Percentiles rank a stretch among this genome's conserved stretches.
Evolutionary conservation across 1,284 basidiomycete genomes (phyloP).

Genomic region (Apiotrichum mycotoxinovorans): DNA sequence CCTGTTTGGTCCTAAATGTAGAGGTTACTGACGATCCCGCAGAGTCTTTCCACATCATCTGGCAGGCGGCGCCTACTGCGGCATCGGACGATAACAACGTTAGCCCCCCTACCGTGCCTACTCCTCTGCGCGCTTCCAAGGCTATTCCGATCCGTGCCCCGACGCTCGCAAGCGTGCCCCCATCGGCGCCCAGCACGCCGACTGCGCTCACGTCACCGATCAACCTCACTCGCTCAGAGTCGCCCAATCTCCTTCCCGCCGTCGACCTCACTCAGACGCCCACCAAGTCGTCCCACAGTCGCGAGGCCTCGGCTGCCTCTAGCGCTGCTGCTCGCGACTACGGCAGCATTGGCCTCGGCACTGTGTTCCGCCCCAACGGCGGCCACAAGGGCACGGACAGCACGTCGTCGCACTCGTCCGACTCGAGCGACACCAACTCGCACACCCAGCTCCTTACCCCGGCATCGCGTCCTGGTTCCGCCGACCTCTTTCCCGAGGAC

Average conservation of each 20-base stretch:
- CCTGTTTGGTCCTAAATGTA: too few relatives aligned
- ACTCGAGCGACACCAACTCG: constrained; percentile 31
- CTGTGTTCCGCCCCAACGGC: constrained; percentile 1
- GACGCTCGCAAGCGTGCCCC: constrained; percentile 39
- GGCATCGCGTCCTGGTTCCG: constrained; percentile 37
- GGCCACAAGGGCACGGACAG: constrained; percentile 17
- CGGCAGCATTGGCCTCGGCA: constrained; percentile 2
- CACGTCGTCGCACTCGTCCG: constrained; percentile 32
- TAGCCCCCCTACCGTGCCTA: constrained; percentile 11
- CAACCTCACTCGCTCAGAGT: constrained; percentile 9
- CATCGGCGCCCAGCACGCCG: constrained; percentile 34
- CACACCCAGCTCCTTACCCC: constrained; percentile 43
- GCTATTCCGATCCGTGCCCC: constrained; percentile 48
- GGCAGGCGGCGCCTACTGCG: constrained; percentile 34
- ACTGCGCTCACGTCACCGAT: background rate
- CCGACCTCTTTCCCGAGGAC: constrained; percentile 31
- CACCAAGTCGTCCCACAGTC: background rate
- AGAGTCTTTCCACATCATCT: constrained; percentile 41
- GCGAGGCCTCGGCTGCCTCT: too few relatives aligned
- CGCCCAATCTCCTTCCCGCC: constrained; percentile 30
- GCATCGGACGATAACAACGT: background rate
- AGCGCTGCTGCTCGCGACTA: background rate
- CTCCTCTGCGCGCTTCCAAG: constrained; percentile 37
- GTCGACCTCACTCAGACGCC: constrained; percentile 9
- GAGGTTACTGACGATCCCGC: background rate